Base-by-base conservation (phyloP, 108 stramenopile genomes). In the Cyclotella kingstonii region DNA sequence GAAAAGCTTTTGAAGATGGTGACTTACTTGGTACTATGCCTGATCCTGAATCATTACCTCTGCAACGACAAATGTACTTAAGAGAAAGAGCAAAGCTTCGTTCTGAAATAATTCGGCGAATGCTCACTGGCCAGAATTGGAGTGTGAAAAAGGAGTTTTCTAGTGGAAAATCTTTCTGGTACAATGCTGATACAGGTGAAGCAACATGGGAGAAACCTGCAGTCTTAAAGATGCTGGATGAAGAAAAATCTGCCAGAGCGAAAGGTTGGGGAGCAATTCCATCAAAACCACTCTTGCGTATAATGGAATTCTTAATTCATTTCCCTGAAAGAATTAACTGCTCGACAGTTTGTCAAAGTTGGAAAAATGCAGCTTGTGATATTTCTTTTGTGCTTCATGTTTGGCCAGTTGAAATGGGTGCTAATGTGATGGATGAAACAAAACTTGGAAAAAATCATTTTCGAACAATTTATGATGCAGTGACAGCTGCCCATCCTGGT, bases 151-250 rank as follows among this genome's bases (percentile, higher is more conserved):
- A 65, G 2, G 93, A 94, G 38, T 84, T 75, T 19, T 8, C 69
- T 18, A 73, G 81, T 25, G 68, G 84, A 17, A 54, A 49, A 12
- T 66, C 66, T 0, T 91, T 89, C 30, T 94, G 83, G 84, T 89
- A 90, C 72, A 91, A 94, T 54, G 60, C 50, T 36, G 93, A 94
- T 68, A 88, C 90, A n/a, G 93, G 88, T 11, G 93, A 94, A 72
- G 85, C 88, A 1, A 44, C 70, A 3, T 88, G 85, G 84, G 83
- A 90, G 28, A 90, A 78, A 57, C 93, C 93, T 7, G 25, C 12
- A 17, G 77, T 85, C 6, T 53, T 94, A 25, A 36, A 77, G 25
- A 85, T 86, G 58, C 59, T 88, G 12, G 83, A 90, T 43, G 88
- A 77, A 30, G 48, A 80, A 35, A 71, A 69, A 23, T 7, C 60